These are phyloP conservation scores for Beauveria asiatica DNA, from an alignment of 2,329 filamentous ascomycete genomes.

Conservation along the genomic window DNA sequence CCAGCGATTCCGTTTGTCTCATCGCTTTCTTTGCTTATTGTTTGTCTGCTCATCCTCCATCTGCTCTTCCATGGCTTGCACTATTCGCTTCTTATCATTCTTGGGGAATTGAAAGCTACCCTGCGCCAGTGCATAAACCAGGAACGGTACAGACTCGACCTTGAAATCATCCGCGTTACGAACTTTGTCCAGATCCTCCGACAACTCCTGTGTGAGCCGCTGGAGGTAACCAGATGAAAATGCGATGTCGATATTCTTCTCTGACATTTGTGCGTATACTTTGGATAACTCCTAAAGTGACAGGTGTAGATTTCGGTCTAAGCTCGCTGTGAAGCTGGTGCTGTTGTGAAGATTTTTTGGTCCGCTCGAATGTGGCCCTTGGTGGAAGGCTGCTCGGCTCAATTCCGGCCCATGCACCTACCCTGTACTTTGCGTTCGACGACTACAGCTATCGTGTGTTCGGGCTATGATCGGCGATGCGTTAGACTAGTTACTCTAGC, in stretches of 20 bases:
- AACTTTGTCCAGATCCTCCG: constrained; percentile 65
- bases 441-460: too few relatives aligned
- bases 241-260: constrained; percentile 19
- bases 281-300: neutral
- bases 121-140: constrained; percentile 61
- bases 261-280: constrained; percentile 10
- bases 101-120: constrained; percentile 52
- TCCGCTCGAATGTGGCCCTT: neutral
- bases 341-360: neutral
- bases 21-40: neutral
- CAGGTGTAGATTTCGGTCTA: neutral
- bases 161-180: constrained; percentile 64
- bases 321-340: neutral
- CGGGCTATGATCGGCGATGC: too few relatives aligned
- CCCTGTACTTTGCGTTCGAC: too few relatives aligned
- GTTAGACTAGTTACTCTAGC: too few relatives aligned
- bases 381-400: neutral
- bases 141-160: constrained; percentile 51
- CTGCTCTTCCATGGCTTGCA: constrained; percentile 3
- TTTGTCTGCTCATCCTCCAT: neutral
- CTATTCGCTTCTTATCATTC: constrained; percentile 27
- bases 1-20: neutral
- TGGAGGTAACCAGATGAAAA: constrained; percentile 64
- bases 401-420: too few relatives aligned
- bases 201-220: constrained; percentile 59